Percentiles rank a stretch among this genome's conserved stretches.
These are phyloP conservation scores for Amanita pseudoporphyria DNA, from an alignment of 768 basidiomycete species.

Conservation along the genomic window DNA sequence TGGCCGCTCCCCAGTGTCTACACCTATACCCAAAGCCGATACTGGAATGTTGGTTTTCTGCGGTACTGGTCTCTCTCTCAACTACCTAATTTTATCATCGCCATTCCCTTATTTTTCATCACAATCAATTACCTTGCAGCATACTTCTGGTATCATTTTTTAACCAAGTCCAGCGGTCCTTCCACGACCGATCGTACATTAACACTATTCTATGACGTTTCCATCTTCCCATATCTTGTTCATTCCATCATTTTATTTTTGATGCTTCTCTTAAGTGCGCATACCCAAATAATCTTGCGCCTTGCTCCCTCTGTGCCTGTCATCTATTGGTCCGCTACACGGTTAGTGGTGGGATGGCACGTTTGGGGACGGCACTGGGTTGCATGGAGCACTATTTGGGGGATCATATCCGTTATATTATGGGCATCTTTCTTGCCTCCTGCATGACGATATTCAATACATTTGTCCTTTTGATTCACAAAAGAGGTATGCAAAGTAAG, in stretches of 20 bases:
- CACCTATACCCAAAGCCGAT: constrained; percentile 66
- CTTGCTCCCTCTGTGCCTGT: constrained; percentile 68
- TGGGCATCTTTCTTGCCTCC: constrained; percentile 89
- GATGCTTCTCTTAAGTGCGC: constrained; percentile 67
- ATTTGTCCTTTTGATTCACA: neutral
- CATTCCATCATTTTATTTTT: constrained; percentile 57
- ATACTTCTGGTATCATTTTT: constrained; percentile 10
- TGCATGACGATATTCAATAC: constrained; percentile 36
- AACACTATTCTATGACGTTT: constrained; percentile 9
- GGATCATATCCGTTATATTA: constrained; percentile 52
- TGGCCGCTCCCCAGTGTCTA: constrained; percentile 61
- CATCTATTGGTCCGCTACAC: constrained; percentile 80
- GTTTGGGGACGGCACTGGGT: constrained; percentile 55
- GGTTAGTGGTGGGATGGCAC: constrained; percentile 43
- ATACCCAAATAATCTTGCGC: constrained; percentile 83
- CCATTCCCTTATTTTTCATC: constrained; percentile 55
- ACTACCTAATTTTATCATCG: constrained; percentile 81
- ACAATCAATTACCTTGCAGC: constrained; percentile 30
- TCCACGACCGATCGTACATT: neutral
- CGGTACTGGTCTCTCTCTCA: constrained; percentile 80
- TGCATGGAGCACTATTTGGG: constrained; percentile 75
- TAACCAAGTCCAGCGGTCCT: neutral
- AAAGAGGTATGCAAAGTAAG: neutral
- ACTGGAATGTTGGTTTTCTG: constrained; percentile 85
- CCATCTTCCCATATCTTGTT: constrained; percentile 62